Evolutionary conservation across 305 asterid genomes (phyloP).

Genomic region (Fraxinus dipetala): DNA sequence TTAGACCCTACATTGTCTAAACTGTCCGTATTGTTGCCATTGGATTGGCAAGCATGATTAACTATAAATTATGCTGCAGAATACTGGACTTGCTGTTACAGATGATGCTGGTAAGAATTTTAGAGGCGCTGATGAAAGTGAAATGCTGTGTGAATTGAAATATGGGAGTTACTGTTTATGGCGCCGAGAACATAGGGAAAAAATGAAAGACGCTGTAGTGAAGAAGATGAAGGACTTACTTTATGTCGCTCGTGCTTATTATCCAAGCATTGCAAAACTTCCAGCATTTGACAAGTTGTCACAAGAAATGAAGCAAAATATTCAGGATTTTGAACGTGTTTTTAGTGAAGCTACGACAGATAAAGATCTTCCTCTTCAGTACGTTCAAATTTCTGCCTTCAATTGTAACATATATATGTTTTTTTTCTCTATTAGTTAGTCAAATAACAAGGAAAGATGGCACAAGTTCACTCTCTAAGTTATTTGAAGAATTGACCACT

Average conservation of each 20-base stretch:
- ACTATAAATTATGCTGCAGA: conserved; percentile 41
- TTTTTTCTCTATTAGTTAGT: conserved; percentile 1
- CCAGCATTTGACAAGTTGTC: conserved; percentile 73
- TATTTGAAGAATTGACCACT: not conserved
- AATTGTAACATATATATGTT: conserved; percentile 3
- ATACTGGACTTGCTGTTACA: conserved; percentile 30
- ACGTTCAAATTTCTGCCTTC: conserved; percentile 31
- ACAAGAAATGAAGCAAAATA: conserved; percentile 84
- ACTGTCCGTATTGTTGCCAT: not conserved
- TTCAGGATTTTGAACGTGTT: conserved; percentile 95
- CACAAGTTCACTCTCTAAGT: not conserved
- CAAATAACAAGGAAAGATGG: not conserved
- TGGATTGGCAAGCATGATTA: conserved; percentile 10
- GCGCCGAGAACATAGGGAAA: conserved; percentile 76
- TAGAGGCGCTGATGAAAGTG: conserved; percentile 53
- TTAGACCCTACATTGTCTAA: conserved; percentile 8
- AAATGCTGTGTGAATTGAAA: conserved; percentile 63
- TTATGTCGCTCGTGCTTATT: conserved; percentile 94
- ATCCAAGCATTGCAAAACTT: conserved; percentile 95
- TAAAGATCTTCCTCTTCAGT: conserved; percentile 89
- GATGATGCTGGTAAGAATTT: conserved; percentile 29
- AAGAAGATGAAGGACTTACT: conserved; percentile 95
- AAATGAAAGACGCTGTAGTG: conserved; percentile 67
- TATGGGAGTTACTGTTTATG: conserved; percentile 95
- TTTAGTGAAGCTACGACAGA: conserved; percentile 86